These are phyloP conservation scores for Fusarium devonianum DNA, from an alignment of 2,329 filamentous ascomycete species.

Conservation along the genomic window DNA sequence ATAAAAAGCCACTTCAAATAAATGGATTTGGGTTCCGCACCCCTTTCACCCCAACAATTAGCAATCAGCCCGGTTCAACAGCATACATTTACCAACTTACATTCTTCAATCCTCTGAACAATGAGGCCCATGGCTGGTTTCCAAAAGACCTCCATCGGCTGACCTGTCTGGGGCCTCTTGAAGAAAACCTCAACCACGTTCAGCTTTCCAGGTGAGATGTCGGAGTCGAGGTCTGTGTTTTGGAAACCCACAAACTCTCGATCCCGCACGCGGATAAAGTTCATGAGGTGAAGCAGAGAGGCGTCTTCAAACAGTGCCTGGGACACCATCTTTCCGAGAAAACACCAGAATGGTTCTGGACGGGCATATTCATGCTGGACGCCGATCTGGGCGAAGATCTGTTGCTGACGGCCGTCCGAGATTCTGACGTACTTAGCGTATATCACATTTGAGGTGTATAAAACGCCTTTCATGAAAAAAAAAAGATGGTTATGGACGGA, in stretches of 20 bases:
- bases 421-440: too few relatives aligned
- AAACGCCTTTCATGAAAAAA: too few relatives aligned
- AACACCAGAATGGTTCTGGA: background rate
- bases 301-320: background rate
- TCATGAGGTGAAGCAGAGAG: background rate
- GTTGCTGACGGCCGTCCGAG: background rate
- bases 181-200: background rate
- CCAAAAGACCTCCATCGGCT: constrained; percentile 1
- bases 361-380: background rate
- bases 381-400: background rate
- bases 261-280: background rate
- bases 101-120: background rate
- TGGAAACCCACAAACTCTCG: background rate
- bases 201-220: too few relatives aligned
- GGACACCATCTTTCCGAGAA: background rate
- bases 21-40: too few relatives aligned
- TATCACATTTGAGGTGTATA: too few relatives aligned
- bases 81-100: too few relatives aligned
- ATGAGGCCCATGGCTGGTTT: background rate
- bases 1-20: too few relatives aligned
- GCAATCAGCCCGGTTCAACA: too few relatives aligned
- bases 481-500: too few relatives aligned
- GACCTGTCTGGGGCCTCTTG: background rate
- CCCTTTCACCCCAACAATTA: too few relatives aligned
- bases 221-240: background rate